Evolutionary conservation across 2,329 filamentous ascomycete genomes (phyloP).

Genomic region (Trichoderma breve): DNA sequence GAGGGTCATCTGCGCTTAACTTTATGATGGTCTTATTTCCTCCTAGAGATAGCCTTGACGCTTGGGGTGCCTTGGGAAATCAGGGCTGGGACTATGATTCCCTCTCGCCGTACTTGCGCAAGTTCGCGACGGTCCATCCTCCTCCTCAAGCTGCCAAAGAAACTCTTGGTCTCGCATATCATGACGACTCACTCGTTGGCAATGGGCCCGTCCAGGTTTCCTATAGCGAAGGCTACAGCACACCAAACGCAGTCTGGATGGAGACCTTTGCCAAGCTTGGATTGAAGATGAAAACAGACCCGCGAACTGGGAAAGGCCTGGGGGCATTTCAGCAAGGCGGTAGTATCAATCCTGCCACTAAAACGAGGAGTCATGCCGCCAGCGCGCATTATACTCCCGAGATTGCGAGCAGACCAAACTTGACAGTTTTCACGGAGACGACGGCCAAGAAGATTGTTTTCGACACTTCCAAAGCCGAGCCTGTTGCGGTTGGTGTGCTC

Average conservation of each 20-base stretch:
- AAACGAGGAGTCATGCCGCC: slow-evolving; percentile 34
- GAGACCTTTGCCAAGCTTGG: slow-evolving; percentile 36
- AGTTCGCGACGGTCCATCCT: slow-evolving; percentile 35
- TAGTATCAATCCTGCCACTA: slow-evolving; percentile 33
- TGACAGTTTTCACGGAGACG: slow-evolving; percentile 36
- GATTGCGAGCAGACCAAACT: slow-evolving; percentile 34
- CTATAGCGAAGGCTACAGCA: slow-evolving; percentile 35
- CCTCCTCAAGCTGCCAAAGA: slow-evolving; percentile 28
- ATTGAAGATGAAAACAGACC: slow-evolving; percentile 34
- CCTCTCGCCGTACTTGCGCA: slow-evolving; percentile 36
- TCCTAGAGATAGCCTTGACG: slow-evolving; percentile 23
- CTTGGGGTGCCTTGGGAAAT: slow-evolving; percentile 30
- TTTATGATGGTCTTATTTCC: slow-evolving; percentile 42
- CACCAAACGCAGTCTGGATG: slow-evolving; percentile 38
- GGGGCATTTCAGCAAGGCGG: slow-evolving; percentile 36
- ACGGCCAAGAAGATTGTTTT: slow-evolving; percentile 36
- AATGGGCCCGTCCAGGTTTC: slow-evolving; percentile 40
- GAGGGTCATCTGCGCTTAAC: slow-evolving; percentile 55
- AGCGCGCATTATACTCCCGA: slow-evolving; percentile 36
- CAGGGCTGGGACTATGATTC: slow-evolving; percentile 28
- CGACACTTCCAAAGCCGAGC: slow-evolving; percentile 21
- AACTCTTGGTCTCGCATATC: slow-evolving; percentile 31
- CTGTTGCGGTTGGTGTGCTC: slow-evolving; percentile 36
- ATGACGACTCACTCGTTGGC: slow-evolving; percentile 33
- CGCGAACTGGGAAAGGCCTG: slow-evolving; percentile 30